Evolutionary conservation across 208 protist genomes (phyloP).

Genomic region (Leishmania aethiopica): DNA sequence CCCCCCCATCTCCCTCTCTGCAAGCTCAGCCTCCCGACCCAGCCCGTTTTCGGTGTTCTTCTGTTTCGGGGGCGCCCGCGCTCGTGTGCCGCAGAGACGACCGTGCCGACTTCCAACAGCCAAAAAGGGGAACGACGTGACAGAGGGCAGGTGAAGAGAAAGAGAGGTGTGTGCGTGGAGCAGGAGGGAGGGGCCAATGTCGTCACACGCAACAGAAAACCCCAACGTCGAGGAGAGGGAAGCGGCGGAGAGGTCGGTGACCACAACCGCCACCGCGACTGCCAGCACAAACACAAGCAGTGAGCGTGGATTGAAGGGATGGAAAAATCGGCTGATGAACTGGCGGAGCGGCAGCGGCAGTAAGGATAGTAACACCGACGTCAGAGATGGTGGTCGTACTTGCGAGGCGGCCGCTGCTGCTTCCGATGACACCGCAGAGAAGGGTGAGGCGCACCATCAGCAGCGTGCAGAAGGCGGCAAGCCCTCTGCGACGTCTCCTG

Average conservation of each 20-base stretch:
- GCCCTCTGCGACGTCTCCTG: not conserved
- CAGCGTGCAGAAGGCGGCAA: not conserved
- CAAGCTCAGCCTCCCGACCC: not conserved
- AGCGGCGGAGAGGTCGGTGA: not conserved
- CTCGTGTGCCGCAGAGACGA: not conserved
- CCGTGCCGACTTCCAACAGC: not conserved
- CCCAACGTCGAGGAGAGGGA: not conserved
- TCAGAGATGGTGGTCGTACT: not conserved
- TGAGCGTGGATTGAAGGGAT: conserved; percentile 15
- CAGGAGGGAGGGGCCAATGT: not conserved
- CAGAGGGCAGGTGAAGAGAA: not conserved
- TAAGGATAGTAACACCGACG: not conserved
- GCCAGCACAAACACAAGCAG: not conserved
- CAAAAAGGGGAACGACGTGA: too few relatives aligned
- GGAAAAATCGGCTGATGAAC: conserved; percentile 20
- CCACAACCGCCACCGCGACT: not conserved
- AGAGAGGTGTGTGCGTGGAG: not conserved
- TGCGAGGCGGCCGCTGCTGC: not conserved
- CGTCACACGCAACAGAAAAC: not conserved
- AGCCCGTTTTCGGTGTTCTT: not conserved
- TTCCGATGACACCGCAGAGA: not conserved
- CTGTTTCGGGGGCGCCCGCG: too few relatives aligned
- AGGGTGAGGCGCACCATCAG: not conserved
- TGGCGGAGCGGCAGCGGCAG: conserved; percentile 2
- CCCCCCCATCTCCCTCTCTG: not conserved